Base-by-base conservation (phyloP, 768 basidiomycete genomes). In the Boletus rubroflammeus region DNA sequence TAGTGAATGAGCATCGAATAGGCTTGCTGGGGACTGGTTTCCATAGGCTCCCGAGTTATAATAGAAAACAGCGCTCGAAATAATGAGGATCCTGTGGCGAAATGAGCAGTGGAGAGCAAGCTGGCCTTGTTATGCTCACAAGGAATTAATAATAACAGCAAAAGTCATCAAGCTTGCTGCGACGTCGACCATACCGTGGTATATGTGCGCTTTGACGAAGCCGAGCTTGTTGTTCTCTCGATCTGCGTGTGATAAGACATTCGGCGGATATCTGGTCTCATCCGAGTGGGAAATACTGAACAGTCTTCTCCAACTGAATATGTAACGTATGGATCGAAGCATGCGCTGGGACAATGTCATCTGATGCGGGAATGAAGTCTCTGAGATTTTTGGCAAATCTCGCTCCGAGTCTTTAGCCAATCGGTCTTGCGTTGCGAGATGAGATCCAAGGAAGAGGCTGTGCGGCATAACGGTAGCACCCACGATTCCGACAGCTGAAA, bases 401-500 rank as follows among this genome's bases (percentile, higher is more conserved):
- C 19, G 45, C 9, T 69, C 67, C 5, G 47, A 31, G n/a, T 44
- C 50, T 35, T 71, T 70, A 1, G 74, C 72, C 14, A 91, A 63
- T 42, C 93, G 76, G 53, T 93, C 86, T 66, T 93, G 89, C 0
- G 90, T 93, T 3, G 92, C 86, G 5, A 97, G 81, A 29, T 84
- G 82, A 3, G 90, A 92, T 6, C 93, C 94, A 15, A 97, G 77
- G 75, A 90, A 93, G n/a, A 97, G 76, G 55, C 86, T 87, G 68
- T 95, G 93, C 0, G 93, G 93, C 93, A 95, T 95, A 55, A 93
- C 86, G 3, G 92, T 97, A 1, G 92, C 91, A 29, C 88, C 86
- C 1, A 89, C 64, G 47, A 91, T 84, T 35, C 88, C 88, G 50
- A 88, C 81, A 29, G 85, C 83, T 85, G 56, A 39, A 54, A 47